These are phyloP conservation scores for Clonostachys rosea DNA, from an alignment of 2,329 filamentous ascomycete genomes.

Conservation along the genomic window DNA sequence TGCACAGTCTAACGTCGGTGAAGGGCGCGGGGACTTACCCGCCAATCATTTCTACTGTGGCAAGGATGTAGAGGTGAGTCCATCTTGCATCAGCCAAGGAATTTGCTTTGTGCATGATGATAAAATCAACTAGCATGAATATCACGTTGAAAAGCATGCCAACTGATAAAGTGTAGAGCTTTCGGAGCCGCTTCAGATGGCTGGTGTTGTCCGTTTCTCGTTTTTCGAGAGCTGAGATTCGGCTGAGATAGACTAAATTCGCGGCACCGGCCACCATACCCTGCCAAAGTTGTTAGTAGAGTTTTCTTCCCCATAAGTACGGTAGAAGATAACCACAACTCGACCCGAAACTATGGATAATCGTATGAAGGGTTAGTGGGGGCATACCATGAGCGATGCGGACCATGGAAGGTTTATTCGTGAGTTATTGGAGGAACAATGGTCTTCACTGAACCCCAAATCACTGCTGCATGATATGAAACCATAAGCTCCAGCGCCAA, in stretches of 20 bases:
- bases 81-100: not conserved
- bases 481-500: not conserved
- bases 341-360: too few relatives aligned
- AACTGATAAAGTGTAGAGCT: not conserved
- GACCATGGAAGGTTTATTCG: not conserved
- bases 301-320: not conserved
- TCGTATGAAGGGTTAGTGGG: not conserved
- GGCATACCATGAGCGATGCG: not conserved
- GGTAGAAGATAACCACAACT: not conserved
- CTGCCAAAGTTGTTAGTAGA: not conserved
- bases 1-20: too few relatives aligned
- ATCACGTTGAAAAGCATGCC: not conserved
- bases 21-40: not conserved
- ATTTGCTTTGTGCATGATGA: not conserved
- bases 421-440: not conserved
- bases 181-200: not conserved
- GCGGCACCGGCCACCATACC: not conserved
- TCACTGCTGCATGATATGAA: not conserved
- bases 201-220: not conserved
- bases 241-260: not conserved
- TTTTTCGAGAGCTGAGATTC: not conserved
- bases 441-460: not conserved
- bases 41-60: not conserved
- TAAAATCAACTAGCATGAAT: not conserved
- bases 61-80: not conserved